phyloP scores from a whole-genome alignment of 371 early-diverging fungal species.

The Fennellomyces sp. region DNA sequence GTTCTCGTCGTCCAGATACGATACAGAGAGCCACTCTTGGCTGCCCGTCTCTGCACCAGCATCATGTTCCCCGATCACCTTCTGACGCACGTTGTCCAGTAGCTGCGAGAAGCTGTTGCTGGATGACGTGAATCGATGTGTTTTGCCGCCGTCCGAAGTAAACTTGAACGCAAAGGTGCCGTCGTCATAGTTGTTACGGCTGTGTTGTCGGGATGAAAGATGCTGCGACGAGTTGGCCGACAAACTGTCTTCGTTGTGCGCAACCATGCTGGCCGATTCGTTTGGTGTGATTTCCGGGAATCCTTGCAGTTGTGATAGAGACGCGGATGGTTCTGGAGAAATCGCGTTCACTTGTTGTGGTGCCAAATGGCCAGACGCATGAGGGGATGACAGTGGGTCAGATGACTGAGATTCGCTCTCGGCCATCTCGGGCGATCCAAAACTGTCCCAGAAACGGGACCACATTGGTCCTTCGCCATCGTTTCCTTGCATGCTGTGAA shows the following conservation, averaged over 20 bases:
- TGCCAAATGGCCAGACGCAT: slow-evolving; percentile 16
- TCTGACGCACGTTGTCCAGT: slow-evolving; percentile 48
- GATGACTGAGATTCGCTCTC: slow-evolving; percentile 45
- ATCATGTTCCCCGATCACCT: slow-evolving; percentile 26
- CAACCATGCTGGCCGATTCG: slow-evolving; percentile 50
- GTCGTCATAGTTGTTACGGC: slow-evolving; percentile 5
- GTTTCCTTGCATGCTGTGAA: slow-evolving; percentile 40
- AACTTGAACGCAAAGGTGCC: slow-evolving; percentile 80
- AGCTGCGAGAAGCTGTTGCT: slow-evolving; percentile 50
- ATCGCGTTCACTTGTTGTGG: slow-evolving; percentile 21
- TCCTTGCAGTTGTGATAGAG: slow-evolving; percentile 38
- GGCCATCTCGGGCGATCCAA: slow-evolving; percentile 48
- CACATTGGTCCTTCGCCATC: slow-evolving; percentile 51
- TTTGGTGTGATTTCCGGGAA: slow-evolving; percentile 50
- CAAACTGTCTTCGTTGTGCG: slow-evolving; percentile 30
- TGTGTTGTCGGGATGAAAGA: slow-evolving; percentile 6
- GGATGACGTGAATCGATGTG: slow-evolving; percentile 74
- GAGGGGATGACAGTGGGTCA: slow-evolving; percentile 30
- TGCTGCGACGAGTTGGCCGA: slow-evolving; percentile 23
- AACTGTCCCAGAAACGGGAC: slow-evolving; percentile 52
- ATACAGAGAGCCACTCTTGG: slow-evolving; percentile 61
- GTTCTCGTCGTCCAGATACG: slow-evolving; percentile 87
- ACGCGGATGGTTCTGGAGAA: slow-evolving; percentile 45
- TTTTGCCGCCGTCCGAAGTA: slow-evolving; percentile 60
- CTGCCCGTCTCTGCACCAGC: slow-evolving; percentile 1